Conservation (phyloP, 805 yeast species). For the Candida awuae region DNA sequence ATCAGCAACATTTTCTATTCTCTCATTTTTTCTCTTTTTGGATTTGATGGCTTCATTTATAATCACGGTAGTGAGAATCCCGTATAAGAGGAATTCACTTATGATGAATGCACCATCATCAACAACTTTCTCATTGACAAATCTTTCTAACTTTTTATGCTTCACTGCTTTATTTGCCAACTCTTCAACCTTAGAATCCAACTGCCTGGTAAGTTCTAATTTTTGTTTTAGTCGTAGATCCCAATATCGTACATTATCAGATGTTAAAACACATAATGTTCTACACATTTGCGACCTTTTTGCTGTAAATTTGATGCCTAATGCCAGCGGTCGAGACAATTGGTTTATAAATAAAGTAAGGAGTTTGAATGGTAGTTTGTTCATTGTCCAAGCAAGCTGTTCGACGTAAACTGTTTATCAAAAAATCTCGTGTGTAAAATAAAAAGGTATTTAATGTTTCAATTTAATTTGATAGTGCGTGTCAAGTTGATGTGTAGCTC, state of each 20-base stretch:
- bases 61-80: conserved; percentile 66
- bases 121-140: conserved; percentile 73
- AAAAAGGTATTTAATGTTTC: too few relatives aligned
- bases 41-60: conserved; percentile 66
- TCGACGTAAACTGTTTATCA: too few relatives aligned
- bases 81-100: conserved; percentile 67
- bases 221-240: neutral
- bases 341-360: conserved; percentile 66
- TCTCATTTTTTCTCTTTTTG: conserved; percentile 50
- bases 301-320: conserved; percentile 63
- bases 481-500: too few relatives aligned
- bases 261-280: conserved; percentile 54
- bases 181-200: neutral
- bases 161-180: conserved; percentile 33
- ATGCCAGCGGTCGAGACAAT: conserved; percentile 73
- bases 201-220: neutral
- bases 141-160: conserved; percentile 45
- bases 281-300: conserved; percentile 61
- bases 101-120: conserved; percentile 75
- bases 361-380: conserved; percentile 68
- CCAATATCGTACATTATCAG: conserved; percentile 61
- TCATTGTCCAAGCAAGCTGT: conserved; percentile 39
- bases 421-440: too few relatives aligned
- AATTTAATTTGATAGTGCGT: too few relatives aligned
- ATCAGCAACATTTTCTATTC: conserved; percentile 61